Conservation (phyloP, 352 stramenopile species). For the Phytopythium helicoides region DNA sequence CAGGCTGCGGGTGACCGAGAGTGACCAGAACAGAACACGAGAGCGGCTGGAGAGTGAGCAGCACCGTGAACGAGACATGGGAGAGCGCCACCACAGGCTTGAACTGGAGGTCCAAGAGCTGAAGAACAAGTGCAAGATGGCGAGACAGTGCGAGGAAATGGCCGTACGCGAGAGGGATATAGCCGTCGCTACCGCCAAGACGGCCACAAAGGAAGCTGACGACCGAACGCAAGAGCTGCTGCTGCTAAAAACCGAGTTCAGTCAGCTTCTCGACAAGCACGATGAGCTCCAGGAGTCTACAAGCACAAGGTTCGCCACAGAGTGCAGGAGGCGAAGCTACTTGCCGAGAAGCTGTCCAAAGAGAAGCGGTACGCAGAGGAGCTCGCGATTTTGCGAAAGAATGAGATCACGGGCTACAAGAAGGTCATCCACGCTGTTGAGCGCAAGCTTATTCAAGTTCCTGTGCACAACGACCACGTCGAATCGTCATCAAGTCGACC, state of each 20-base stretch:
- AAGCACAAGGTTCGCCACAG: constrained; percentile 40
- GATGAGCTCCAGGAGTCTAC: constrained; percentile 32
- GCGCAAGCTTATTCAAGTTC: constrained; percentile 49
- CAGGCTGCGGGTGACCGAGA: constrained; percentile 27
- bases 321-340: constrained; percentile 28
- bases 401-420: constrained; percentile 60
- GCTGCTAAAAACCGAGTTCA: constrained; percentile 60
- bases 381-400: constrained; percentile 40
- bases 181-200: constrained; percentile 22
- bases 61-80: constrained; percentile 27
- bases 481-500: constrained; percentile 15
- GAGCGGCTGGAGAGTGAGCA: constrained; percentile 38
- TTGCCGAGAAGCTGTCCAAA: constrained; percentile 34
- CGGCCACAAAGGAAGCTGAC: constrained; percentile 35
- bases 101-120: constrained; percentile 42
- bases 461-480: constrained; percentile 24
- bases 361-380: constrained; percentile 50
- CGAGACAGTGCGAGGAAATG: constrained; percentile 47
- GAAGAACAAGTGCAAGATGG: constrained; percentile 32
- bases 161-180: constrained; percentile 45
- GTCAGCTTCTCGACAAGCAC: constrained; percentile 56
- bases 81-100: constrained; percentile 28
- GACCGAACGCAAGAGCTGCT: constrained; percentile 45
- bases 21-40: constrained; percentile 26
- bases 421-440: constrained; percentile 65